Evolutionary conservation across 768 basidiomycete genomes (phyloP), one percentile per base, ranked within the genome.

Genomic region (Royoungia palumana): DNA sequence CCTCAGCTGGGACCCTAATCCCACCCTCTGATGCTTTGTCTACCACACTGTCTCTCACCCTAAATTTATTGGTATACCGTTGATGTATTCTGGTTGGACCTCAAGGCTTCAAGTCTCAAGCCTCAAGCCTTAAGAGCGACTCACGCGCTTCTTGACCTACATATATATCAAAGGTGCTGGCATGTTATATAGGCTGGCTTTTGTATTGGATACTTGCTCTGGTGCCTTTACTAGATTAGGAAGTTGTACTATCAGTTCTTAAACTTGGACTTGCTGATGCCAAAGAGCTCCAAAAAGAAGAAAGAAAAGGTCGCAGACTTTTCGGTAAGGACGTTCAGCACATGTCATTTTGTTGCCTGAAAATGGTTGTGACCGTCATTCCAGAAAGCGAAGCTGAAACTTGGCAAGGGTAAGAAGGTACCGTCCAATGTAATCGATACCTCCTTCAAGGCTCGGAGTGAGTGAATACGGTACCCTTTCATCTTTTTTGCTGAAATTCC

Each of bases 311-410:
- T 79, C 2, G 87, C 86, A 39, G 94, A 97, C 66, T 96, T 97
- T 58, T 77, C 83, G 22, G 92, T 89, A 65, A 72, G 63, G 25
- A 6, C 11, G 10, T 6, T 37, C 24, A 3, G 24, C 9, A 17
- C 39, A 14, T 28, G n/a, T 35, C 13, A 20, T 28, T 42, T 36
- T 10, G 27, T 37, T 36, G 35, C 50, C 49, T 49, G 11, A 44
- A 28, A 32, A 34, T 49, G 21, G 14, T 20, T 22, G 16, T 30
- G 39, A 49, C 13, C 24, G 35, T 49, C 24, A 21, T 67, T 14
- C 32, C 16, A 97, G 92, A 97, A 94, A 91, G 83, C 91, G 21
- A 97, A 89, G 68, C 77, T 96, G 32, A 99, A 96, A 69, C 87
- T 99, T 42, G 95, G 95, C 30, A 99, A 95, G 66, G 93, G 90